phyloP scores from a whole-genome alignment of 176 grass and related monocot species.

The Dendrocalamus sinicus region DNA sequence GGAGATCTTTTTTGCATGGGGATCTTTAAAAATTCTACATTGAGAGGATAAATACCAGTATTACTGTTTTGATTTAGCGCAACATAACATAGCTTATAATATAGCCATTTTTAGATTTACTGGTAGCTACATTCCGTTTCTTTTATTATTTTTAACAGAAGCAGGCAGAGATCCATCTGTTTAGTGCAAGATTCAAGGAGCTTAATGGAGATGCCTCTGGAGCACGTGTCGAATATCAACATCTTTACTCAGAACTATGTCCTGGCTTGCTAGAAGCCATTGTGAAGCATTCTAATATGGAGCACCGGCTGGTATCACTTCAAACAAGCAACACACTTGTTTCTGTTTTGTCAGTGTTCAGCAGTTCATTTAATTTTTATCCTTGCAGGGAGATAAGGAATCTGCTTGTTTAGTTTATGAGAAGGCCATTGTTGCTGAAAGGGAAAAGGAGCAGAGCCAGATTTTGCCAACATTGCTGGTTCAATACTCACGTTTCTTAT shows the following conservation, averaged over 20 bases:
- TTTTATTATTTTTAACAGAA: conserved; percentile 69
- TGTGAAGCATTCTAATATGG: conserved; percentile 96
- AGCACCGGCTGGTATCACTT: conserved; percentile 70
- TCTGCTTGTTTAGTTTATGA: conserved; percentile 80
- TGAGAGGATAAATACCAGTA: background rate
- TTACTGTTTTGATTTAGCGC: background rate
- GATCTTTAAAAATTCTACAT: background rate
- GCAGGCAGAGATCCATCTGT: conserved; percentile 94
- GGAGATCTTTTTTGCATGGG: background rate
- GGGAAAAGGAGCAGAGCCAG: conserved; percentile 71
- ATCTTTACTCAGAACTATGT: conserved; percentile 80
- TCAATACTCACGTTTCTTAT: conserved; percentile 87
- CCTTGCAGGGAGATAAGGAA: conserved; percentile 68
- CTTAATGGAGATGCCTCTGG: conserved; percentile 75
- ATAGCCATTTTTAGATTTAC: conserved; percentile 27
- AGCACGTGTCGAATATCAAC: conserved; percentile 77
- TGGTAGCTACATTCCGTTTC: background rate
- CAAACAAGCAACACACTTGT: background rate
- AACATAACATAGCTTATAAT: background rate
- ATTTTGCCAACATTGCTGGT: conserved; percentile 70
- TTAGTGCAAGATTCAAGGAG: conserved; percentile 88
- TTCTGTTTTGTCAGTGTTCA: background rate
- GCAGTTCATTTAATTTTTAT: conserved; percentile 30
- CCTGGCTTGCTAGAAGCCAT: conserved; percentile 90
- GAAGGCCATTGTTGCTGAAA: conserved; percentile 77